phyloP scores from a whole-genome alignment of 177 flowering plant genomes.

The Vitis hybrid region DNA sequence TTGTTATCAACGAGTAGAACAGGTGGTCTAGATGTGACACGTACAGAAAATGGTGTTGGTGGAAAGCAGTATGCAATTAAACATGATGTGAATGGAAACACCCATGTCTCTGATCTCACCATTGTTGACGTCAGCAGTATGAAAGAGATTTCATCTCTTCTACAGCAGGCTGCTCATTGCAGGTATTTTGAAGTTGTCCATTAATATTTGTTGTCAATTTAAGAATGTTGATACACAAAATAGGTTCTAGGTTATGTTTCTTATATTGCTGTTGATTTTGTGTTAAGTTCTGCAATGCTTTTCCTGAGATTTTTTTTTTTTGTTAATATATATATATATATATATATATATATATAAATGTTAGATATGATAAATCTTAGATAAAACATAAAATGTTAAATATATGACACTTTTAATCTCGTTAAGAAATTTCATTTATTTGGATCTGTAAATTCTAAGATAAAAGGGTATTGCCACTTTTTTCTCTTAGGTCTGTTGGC shows the following conservation, averaged over 20 bases:
- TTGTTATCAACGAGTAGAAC: slow-evolving; percentile 26
- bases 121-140: slow-evolving; percentile 40
- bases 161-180: slow-evolving; percentile 43
- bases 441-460: not conserved
- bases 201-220: not conserved
- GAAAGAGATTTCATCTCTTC: slow-evolving; percentile 34
- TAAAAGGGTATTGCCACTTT: not conserved
- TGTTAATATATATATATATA: too few species aligned
- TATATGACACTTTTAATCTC: too few species aligned
- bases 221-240: not conserved
- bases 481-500: slow-evolving; percentile 43
- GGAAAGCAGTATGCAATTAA: slow-evolving; percentile 40
- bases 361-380: too few species aligned
- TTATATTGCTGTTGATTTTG: too few species aligned
- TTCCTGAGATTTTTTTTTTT: too few species aligned
- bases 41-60: slow-evolving; percentile 29
- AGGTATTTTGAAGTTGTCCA: slow-evolving; percentile 18
- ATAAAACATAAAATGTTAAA: too few species aligned
- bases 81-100: slow-evolving; percentile 45
- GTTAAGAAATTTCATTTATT: not conserved
- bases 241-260: too few species aligned
- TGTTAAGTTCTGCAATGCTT: too few species aligned
- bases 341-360: too few species aligned
- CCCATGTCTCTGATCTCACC: slow-evolving; percentile 38
- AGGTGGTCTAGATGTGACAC: slow-evolving; percentile 17